Evolutionary conservation across 2,329 filamentous ascomycete species (phyloP), one percentile per base, ranked within the genome.

Genomic region (Fusarium miscanthi): DNA sequence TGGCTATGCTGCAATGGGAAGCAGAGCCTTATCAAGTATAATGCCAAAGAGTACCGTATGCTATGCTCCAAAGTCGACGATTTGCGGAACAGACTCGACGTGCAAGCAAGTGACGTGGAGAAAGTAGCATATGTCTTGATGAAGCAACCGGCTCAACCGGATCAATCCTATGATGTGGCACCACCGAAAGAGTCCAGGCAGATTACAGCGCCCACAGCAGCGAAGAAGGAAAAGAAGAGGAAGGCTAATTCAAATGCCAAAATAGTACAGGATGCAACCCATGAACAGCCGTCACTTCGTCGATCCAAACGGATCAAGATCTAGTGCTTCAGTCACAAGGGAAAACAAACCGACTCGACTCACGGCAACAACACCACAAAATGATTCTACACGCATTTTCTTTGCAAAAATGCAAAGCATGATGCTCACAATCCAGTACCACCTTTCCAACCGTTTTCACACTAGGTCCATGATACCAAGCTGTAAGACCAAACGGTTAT

Each of bases 111-210:
- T 43, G 89, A 93, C 38, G 82, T 92, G 9, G 93, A 94, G 80
- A 91, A 87, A 78, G 92, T 91, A 23, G 92, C 92, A 5, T 94
- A 90, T 77, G 91, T 93, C 14, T 78, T 93, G 54, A 87, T 93
- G 77, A 89, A 83, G 73, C 76, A 81, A 31, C 46, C 73, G 8
- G 69, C 74, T 37, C 49, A 63, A 38, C 33, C 63, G 40, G 59
- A 57, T 45, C 43, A 65, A 53, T 49, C 31, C 41, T 46, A 65
- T 27, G 48, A 69, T 42, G 31, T 21, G 27, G 37, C 43, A 33
- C 59, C 48, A 30, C n/a, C 64, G 31, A 73, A 66, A 25, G 41
- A 62, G 45, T 30, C 35, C 27, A 74, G 67, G 25, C 62, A 72
- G 21, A 57, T 14, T 10, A 52, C 49, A 38, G 48, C 63, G 10